Conservation (phyloP, 805 yeast species). For the Torulaspora maleeae region DNA sequence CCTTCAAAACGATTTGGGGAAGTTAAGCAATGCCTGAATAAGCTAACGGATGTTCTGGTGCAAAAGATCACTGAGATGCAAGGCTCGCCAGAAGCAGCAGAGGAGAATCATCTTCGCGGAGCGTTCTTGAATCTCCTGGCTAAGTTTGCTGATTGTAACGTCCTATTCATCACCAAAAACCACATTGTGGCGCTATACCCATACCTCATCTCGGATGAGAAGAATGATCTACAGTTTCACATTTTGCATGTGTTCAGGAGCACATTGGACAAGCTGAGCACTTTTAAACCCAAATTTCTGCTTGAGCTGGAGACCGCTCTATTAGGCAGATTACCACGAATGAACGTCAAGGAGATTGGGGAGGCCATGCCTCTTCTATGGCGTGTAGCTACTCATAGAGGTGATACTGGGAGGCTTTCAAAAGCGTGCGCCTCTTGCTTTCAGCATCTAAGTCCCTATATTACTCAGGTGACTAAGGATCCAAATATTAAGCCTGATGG, state of each 20-base stretch:
- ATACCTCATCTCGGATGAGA: conserved; percentile 48
- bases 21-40: conserved; percentile 14
- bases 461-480: conserved; percentile 30
- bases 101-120: conserved; percentile 5
- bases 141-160: conserved; percentile 49
- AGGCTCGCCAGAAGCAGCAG: conserved; percentile 18
- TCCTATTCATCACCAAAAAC: conserved; percentile 55
- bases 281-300: conserved; percentile 50
- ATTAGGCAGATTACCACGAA: conserved; percentile 54
- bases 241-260: conserved; percentile 52
- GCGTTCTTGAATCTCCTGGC: conserved; percentile 41
- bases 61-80: conserved; percentile 28
- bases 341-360: conserved; percentile 55
- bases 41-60: conserved; percentile 24
- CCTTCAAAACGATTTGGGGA: conserved; percentile 6
- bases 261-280: conserved; percentile 41
- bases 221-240: conserved; percentile 41
- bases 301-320: conserved; percentile 47
- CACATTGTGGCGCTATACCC: conserved; percentile 65
- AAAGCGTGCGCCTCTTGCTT: conserved; percentile 64
- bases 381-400: conserved; percentile 46
- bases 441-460: conserved; percentile 45
- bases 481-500: conserved; percentile 36
- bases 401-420: conserved; percentile 47
- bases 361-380: conserved; percentile 71